Base-by-base conservation (phyloP, 2,329 filamentous ascomycete species). In the Fonsecaea erecta region DNA sequence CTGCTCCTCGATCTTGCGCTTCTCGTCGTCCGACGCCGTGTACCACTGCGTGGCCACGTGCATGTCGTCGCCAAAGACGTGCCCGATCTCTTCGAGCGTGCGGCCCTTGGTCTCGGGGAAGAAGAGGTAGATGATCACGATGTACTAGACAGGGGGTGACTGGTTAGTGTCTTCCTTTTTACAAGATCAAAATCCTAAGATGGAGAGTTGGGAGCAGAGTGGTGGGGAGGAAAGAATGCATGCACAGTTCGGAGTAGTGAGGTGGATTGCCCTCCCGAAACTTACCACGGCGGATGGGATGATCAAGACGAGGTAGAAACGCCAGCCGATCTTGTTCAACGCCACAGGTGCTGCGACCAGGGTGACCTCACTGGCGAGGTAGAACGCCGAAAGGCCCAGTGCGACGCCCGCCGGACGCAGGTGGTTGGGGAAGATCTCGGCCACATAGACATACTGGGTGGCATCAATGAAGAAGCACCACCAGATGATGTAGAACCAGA, bases 61-160 rank as follows among this genome's bases (percentile, higher is more conserved):
- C 72, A 77, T 35, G 74, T 64, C 54, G 21, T 67, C 65, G 60
- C 59, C 68, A 51, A 75, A 75, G 11, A 75, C 69, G 51, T 68
- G 68, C 28, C 70, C 73, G 60, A 75, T 75, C 60, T 75, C 74
- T 59, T 75, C 74, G n/a, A 75, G 68, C 1, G 74, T 71, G 16
- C 74, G 71, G 46, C 72, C 73, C 58, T 75, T 75, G 16, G 74
- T 76, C 58, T 76, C 74, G 0, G 73, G 73, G 16, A 75, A 68
- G 11, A 70, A 30, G 34, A 77, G 74, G 57, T 72, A 78, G 14
- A 78, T 73, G 21, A 69, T 68, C 4, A 70, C 60, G 12, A 72
- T 71, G 64, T 75, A 74, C 82, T 81, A 1, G 82, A n/a, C n/a
- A n/a, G n/a, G 82, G 73, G 80, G 92, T 91, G n/a, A 87, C 83